Percentiles rank a stretch among this genome's conserved stretches.
phyloP scores from a whole-genome alignment of 441 rosid species.

The Euphorbia celastroides region DNA sequence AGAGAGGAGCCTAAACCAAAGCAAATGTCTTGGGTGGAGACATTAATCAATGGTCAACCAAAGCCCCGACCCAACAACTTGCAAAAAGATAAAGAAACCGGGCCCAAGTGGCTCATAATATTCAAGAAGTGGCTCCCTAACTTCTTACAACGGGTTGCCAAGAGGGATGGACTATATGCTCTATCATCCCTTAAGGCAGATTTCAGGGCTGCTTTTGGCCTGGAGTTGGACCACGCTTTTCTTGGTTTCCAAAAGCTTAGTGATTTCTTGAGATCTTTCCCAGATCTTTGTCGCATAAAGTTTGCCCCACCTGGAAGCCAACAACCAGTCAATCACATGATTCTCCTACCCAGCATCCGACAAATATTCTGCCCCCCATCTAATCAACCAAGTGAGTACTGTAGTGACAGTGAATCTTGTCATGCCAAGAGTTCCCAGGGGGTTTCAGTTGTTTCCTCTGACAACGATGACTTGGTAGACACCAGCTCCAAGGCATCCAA shows the following conservation, averaged over 20 bases:
- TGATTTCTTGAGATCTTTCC: slow-evolving; percentile 57
- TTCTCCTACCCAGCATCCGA: slow-evolving; percentile 44
- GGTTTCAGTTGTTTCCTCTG: slow-evolving; percentile 18
- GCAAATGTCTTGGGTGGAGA: slow-evolving; percentile 43
- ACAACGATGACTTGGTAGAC: slow-evolving; percentile 20
- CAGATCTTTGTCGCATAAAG: slow-evolving; percentile 50
- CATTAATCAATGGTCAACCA: slow-evolving; percentile 34
- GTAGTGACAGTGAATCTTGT: slow-evolving; percentile 17
- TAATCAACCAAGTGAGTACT: slow-evolving; percentile 9
- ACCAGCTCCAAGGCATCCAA: slow-evolving; percentile 14
- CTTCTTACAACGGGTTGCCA: slow-evolving; percentile 37
- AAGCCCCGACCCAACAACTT: slow-evolving; percentile 18
- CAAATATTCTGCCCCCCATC: slow-evolving; percentile 13
- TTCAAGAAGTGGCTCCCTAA: slow-evolving; percentile 74
- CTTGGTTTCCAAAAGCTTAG: slow-evolving; percentile 72
- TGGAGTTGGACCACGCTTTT: slow-evolving; percentile 65
- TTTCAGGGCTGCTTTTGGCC: slow-evolving; percentile 54
- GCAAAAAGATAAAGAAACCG: slow-evolving; percentile 14
- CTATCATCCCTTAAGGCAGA: slow-evolving; percentile 83
- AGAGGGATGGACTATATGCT: slow-evolving; percentile 47
- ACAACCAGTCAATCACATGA: slow-evolving; percentile 62
- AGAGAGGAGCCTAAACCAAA: slow-evolving; percentile 30
- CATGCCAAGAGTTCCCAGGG: slow-evolving; percentile 22
- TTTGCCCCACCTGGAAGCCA: slow-evolving; percentile 30
- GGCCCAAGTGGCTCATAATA: slow-evolving; percentile 56